These are phyloP conservation scores for Bruguiera hainesii DNA, from an alignment of 441 rosid genomes.

Conservation along the genomic window DNA sequence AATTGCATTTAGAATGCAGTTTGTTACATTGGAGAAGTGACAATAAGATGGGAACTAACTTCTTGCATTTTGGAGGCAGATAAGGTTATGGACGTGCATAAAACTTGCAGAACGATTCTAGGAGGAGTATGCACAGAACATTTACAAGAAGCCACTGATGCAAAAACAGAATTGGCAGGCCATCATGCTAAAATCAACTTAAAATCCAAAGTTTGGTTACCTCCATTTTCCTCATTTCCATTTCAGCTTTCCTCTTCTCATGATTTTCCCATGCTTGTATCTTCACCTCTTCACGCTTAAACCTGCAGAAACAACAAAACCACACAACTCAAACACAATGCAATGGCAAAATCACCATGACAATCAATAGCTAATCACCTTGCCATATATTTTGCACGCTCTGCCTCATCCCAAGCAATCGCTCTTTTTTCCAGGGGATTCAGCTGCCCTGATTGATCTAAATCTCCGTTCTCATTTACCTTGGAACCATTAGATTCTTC, in stretches of 20 bases:
- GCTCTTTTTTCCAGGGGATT: constrained; percentile 69
- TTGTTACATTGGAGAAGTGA: too few relatives aligned
- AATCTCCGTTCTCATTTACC: constrained; percentile 20
- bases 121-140: neutral
- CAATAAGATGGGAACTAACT: neutral
- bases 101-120: neutral
- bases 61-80: constrained; percentile 3
- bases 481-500: constrained; percentile 26
- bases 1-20: neutral
- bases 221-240: constrained; percentile 89
- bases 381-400: constrained; percentile 86
- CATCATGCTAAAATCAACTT: neutral
- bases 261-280: constrained; percentile 95
- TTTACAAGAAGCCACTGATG: constrained; percentile 12
- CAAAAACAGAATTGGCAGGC: neutral
- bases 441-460: constrained; percentile 37
- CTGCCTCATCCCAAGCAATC: constrained; percentile 90
- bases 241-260: constrained; percentile 84
- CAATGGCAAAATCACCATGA: neutral
- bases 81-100: neutral
- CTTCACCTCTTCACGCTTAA: constrained; percentile 85
- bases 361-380: constrained; percentile 39
- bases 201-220: constrained; percentile 29
- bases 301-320: constrained; percentile 38
- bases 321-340: neutral